Base-by-base conservation (phyloP, 306 rosid species). In the Oxytropis ochrocephala region DNA sequence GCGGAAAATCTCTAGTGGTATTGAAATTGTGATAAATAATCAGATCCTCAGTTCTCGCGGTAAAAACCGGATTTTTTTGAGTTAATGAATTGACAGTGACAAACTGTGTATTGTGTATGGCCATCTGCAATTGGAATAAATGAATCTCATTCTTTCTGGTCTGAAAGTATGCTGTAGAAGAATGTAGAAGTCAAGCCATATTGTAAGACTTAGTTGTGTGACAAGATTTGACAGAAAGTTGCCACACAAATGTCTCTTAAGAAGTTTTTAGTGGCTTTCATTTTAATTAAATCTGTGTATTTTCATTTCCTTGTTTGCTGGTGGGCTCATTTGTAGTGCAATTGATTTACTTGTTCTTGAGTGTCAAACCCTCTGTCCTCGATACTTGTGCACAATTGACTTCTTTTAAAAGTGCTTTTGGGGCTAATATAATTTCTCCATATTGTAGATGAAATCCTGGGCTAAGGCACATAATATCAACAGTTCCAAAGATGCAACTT, bases 401-500 rank as follows among this genome's bases (percentile, higher is more conserved):
- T 60, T 11, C 17, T 24, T 52, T 53, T 35, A 10, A 19, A 42
- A 66, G 3, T 59, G 38, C 19, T 36, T 52, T 66, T 46, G 9
- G 9, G 50, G 38, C 41, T 77, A 32, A 55, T 55, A 36, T 76
- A 44, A 35, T 75, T 67, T 71, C 21, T 58, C 41, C 53, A 11
- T 39, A 21, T 67, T 69, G 83, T 69, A 83, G 87, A 72, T 76
- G 82, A 83, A 83, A 69, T 76, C 75, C 49, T 83, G 87, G 87
- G 87, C 87, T 8, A 69, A 83, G 75, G 72, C 63, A 33, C 67
- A 79, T 67, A n/a, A 79, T 38, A 76, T 83, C 71, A 83, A 83
- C 74, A 72, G 82, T 72, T 73, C 87, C 75, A 79, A 19, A 56
- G 84, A 83, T 44, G 51, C 55, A 2, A 79, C 87, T 24, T n/a